These are phyloP conservation scores for Thermochaetoides dissita DNA, from an alignment of 2,329 filamentous ascomycete genomes.

Conservation along the genomic window DNA sequence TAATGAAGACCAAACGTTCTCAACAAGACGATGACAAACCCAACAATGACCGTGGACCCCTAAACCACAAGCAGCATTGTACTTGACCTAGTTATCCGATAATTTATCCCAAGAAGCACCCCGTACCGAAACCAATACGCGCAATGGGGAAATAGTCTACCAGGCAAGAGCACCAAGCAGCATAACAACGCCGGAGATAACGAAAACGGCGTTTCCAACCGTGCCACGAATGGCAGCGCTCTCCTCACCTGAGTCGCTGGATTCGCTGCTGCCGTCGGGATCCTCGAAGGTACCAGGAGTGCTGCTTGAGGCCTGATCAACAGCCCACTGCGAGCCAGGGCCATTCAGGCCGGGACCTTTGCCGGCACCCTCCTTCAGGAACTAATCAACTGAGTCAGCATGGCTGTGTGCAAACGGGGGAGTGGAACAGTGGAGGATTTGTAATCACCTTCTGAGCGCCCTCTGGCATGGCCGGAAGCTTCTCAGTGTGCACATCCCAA, in stretches of 20 bases:
- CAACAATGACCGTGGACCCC: too few relatives aligned
- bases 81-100: too few relatives aligned
- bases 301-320: slow-evolving; percentile 27
- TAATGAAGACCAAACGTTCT: too few relatives aligned
- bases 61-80: too few relatives aligned
- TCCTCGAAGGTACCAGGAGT: slow-evolving; percentile 23
- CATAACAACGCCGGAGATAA: slow-evolving; percentile 23
- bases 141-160: slow-evolving; percentile 2
- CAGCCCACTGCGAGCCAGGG: slow-evolving; percentile 38
- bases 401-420: neutral
- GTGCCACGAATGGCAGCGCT: slow-evolving; percentile 19
- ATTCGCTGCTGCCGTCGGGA: slow-evolving; percentile 13
- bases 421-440: neutral
- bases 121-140: too few relatives aligned
- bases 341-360: slow-evolving; percentile 40
- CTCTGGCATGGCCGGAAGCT: slow-evolving; percentile 38
- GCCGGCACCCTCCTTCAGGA: slow-evolving; percentile 39
- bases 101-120: too few relatives aligned
- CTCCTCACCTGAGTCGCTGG: slow-evolving; percentile 15
- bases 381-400: slow-evolving; percentile 20
- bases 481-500: slow-evolving; percentile 37
- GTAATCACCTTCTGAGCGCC: slow-evolving; percentile 25
- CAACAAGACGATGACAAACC: too few relatives aligned
- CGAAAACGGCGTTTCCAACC: slow-evolving; percentile 25
- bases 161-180: slow-evolving; percentile 23